phyloP scores from a whole-genome alignment of 2,329 filamentous ascomycete genomes.

The Lojkania enalia region DNA sequence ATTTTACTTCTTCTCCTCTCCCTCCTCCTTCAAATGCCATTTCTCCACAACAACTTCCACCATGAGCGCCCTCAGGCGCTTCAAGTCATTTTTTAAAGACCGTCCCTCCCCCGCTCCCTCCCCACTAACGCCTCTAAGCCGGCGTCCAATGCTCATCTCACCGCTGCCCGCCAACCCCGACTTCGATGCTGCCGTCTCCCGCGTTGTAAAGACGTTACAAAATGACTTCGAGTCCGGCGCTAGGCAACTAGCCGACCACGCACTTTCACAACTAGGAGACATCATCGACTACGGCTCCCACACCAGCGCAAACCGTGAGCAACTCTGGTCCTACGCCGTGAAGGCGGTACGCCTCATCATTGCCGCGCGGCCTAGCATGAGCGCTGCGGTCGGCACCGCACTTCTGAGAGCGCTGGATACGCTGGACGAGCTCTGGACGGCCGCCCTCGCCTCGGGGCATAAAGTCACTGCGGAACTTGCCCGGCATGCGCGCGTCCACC shows the following conservation, averaged over 20 bases:
- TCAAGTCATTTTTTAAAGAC: background rate
- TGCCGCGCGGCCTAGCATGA: constrained; percentile 21
- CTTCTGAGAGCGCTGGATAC: constrained; percentile 53
- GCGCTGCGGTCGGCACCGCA: constrained; percentile 59
- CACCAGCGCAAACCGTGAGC: background rate
- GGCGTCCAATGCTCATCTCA: background rate
- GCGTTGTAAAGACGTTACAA: background rate
- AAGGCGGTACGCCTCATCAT: background rate
- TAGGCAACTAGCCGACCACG: background rate
- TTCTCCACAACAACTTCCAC: too few relatives aligned
- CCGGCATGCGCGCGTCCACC: background rate
- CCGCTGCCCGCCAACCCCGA: background rate
- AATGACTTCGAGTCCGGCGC: background rate
- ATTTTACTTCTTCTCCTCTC: too few relatives aligned
- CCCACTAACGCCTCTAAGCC: background rate
- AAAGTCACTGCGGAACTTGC: constrained; percentile 6
- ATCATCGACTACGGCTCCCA: background rate
- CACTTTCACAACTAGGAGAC: background rate
- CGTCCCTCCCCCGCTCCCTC: background rate
- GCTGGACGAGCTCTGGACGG: constrained; percentile 33
- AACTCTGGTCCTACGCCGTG: background rate
- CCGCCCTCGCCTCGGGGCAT: constrained; percentile 3
- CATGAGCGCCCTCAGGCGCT: too few relatives aligned
- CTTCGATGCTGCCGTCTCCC: background rate
- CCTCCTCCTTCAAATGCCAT: too few relatives aligned